Conservation (phyloP, 2,329 filamentous ascomycete genomes). For the Nakataea oryzae region DNA sequence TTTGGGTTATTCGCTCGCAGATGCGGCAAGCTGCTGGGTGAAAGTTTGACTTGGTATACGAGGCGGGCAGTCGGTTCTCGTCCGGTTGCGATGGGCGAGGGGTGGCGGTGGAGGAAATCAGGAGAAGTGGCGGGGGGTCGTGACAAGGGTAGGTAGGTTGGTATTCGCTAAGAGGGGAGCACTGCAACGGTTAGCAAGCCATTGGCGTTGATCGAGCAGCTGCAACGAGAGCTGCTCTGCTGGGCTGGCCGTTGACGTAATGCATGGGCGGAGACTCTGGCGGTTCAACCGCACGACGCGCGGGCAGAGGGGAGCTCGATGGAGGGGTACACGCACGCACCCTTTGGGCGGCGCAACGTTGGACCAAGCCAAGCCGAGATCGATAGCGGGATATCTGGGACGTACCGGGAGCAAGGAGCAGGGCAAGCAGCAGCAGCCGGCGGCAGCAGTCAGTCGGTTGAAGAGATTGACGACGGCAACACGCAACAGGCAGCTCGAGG, state of each 20-base stretch:
- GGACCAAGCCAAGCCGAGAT: not conserved
- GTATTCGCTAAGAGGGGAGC: not conserved
- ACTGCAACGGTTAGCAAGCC: not conserved
- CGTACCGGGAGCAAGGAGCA: not conserved
- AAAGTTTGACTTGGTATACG: not conserved
- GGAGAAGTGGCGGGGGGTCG: not conserved
- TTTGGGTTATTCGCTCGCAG: conserved; percentile 12
- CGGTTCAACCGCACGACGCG: not conserved
- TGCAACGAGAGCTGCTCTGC: not conserved
- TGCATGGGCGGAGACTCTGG: not conserved
- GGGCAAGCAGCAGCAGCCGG: not conserved
- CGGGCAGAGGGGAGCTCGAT: not conserved
- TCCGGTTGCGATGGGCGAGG: not conserved
- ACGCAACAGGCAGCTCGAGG: not conserved
- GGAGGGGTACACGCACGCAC: not conserved
- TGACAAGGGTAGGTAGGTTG: too few relatives aligned
- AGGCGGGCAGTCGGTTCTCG: too few relatives aligned
- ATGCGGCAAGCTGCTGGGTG: not conserved
- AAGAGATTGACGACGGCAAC: not conserved
- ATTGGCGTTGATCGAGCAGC: not conserved
- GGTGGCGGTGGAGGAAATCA: not conserved
- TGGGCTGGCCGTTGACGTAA: not conserved
- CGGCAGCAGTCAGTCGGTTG: not conserved
- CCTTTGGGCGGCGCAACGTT: not conserved
- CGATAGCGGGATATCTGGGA: not conserved